Percentiles rank a stretch among this genome's conserved stretches.
Conservation (phyloP, 257 asterid genomes). For the Eustoma russellianum region DNA sequence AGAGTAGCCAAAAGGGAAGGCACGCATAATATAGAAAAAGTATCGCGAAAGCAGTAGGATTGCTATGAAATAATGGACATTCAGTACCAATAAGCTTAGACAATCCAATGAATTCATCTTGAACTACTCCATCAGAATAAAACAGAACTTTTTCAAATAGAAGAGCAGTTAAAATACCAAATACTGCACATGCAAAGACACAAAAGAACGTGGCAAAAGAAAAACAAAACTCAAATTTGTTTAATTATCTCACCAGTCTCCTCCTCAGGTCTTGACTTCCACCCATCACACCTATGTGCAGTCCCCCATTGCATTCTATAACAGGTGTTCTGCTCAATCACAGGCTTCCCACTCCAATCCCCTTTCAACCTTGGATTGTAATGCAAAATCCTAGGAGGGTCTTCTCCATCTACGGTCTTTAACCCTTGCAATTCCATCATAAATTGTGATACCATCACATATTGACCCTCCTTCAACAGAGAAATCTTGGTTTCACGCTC, state of each 20-base stretch:
- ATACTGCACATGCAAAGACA: not conserved
- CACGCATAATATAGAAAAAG: no score
- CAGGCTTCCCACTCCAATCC: slow-evolving; percentile 96
- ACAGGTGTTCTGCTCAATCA: slow-evolving; percentile 88
- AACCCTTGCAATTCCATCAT: slow-evolving; percentile 93
- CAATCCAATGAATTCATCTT: no score
- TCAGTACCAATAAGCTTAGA: not conserved
- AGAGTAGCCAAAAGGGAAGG: no score
- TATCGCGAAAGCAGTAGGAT: no score
- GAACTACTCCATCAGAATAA: no score
- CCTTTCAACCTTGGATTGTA: slow-evolving; percentile 83
- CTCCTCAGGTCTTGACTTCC: slow-evolving; percentile 82
- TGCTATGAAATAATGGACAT: no score
- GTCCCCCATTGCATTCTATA: slow-evolving; percentile 98
- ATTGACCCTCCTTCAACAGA: slow-evolving; percentile 57
- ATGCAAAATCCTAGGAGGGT: slow-evolving; percentile 87
- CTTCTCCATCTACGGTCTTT: slow-evolving; percentile 87
- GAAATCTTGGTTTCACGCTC: slow-evolving; percentile 79
- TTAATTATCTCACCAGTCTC: slow-evolving; percentile 62
- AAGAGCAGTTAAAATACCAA: not conserved
- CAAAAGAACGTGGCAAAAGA: not conserved
- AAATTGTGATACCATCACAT: slow-evolving; percentile 81
- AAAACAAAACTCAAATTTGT: slow-evolving; percentile 7
- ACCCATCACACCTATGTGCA: slow-evolving; percentile 81
- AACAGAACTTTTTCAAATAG: no score